Evolutionary conservation across 1,284 basidiomycete genomes (phyloP), one percentile per base, ranked within the genome.

Genomic region (Golubevia sp.): DNA sequence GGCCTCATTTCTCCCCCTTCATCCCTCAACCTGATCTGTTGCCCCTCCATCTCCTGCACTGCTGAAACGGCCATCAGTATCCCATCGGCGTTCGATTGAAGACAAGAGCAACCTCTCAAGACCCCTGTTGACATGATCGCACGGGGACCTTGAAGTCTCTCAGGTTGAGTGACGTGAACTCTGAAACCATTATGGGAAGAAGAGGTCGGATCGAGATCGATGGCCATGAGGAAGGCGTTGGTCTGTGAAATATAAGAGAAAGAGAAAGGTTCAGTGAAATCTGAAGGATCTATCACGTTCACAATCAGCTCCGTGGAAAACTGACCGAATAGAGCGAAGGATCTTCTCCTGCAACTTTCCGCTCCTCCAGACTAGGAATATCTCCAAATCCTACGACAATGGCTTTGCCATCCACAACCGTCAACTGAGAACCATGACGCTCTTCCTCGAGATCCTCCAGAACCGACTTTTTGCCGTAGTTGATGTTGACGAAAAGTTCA

Each of bases 381-480:
- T 30, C 11, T 20, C 52, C 23, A 15, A 65, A 58, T 34, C 66
- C 68, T 53, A 74, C 56, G 48, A 68, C 56, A 27, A 74, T 52
- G 0, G 70, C 67, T 23, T 49, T 71, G 38, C 70, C 67, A 38
- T 70, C 69, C 52, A 68, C 64, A 13, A 76, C 67, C 1, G 70
- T 67, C 49, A 74, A 55, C 64, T 70, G 67, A 13, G 63, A 63
- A 20, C 61, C 58, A 15, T 61, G 56, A 0, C 63, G 57, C 2
- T 44, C 27, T 26, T 68, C 65, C 70, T 66, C 67, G 24, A 72
- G 55, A 2, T 53, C 59, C n/a, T 67, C 64, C 65, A 66, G 68
- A 2, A 55, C 65, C 2, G 18, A 18, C 51, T 18, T 21, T 11
- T 55, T 55, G 3, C 6, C 34, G 38, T 56, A 18, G 7, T 20